These are phyloP conservation scores for Castanea mollissima DNA, from an alignment of 306 rosid species.

Conservation along the genomic window DNA sequence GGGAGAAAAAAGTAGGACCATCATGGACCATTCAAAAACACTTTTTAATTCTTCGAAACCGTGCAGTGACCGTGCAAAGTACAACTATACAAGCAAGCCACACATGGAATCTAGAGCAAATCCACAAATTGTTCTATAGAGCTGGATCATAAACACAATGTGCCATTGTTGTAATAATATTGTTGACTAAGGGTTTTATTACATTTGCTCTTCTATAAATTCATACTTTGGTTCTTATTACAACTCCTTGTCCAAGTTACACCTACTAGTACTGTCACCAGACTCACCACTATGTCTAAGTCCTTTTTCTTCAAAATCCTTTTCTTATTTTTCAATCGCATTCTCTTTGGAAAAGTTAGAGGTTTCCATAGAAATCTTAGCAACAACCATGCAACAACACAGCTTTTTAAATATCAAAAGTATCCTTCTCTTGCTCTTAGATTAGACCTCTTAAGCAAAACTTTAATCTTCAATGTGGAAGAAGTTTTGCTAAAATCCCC, in stretches of 20 bases:
- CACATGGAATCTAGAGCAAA: neutral
- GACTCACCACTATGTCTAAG: slow-evolving; percentile 38
- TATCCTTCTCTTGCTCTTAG: slow-evolving; percentile 39
- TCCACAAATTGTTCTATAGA: neutral
- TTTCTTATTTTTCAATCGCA: slow-evolving; percentile 49
- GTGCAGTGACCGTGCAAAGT: too few species aligned
- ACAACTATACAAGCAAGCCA: neutral
- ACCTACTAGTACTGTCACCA: too few species aligned
- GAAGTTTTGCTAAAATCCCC: slow-evolving; percentile 53
- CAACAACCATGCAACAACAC: slow-evolving; percentile 27
- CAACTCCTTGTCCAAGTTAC: neutral
- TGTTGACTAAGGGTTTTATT: slow-evolving; percentile 18
- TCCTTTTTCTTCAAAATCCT: slow-evolving; percentile 47
- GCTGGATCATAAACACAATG: slow-evolving; percentile 7
- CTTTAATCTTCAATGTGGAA: slow-evolving; percentile 67
- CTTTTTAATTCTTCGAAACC: too few species aligned
- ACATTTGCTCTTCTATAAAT: slow-evolving; percentile 25
- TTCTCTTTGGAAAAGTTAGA: slow-evolving; percentile 44
- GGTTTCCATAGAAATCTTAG: slow-evolving; percentile 33
- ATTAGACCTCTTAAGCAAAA: slow-evolving; percentile 38
- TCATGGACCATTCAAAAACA: too few species aligned
- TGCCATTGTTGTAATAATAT: slow-evolving; percentile 36
- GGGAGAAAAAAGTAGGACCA: too few species aligned
- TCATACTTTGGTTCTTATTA: neutral
- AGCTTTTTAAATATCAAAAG: slow-evolving; percentile 29